Conservation (phyloP, 2,329 filamentous ascomycete species). For the Diplocarpon rosae region DNA sequence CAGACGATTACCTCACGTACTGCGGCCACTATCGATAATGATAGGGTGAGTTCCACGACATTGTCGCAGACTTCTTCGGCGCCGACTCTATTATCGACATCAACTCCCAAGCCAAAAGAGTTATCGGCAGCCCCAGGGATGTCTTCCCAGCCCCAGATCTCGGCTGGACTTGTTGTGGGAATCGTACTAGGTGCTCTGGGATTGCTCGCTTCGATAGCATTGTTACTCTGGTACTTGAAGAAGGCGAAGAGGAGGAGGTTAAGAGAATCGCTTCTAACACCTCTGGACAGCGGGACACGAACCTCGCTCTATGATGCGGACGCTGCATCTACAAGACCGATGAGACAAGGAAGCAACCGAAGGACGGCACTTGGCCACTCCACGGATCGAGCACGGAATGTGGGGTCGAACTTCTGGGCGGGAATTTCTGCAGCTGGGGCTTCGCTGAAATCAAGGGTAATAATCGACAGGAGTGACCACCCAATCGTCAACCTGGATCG, state of each 20-base stretch:
- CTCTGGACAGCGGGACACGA: conserved; percentile 15
- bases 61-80: conserved; percentile 13
- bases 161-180: conserved; percentile 21
- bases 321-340: conserved; percentile 13
- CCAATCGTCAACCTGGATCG: conserved; percentile 40
- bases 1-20: conserved; percentile 15
- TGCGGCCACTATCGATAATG: conserved; percentile 5
- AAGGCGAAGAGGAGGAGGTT: conserved; percentile 16
- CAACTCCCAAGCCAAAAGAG: conserved; percentile 5
- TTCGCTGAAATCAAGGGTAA: conserved; percentile 22
- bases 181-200: conserved; percentile 23
- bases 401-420: conserved; percentile 13
- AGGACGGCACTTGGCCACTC: conserved; percentile 10
- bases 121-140: conserved; percentile 16
- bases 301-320: conserved; percentile 22
- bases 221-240: conserved; percentile 22
- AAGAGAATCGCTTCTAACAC: conserved; percentile 20
- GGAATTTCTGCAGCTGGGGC: conserved; percentile 18
- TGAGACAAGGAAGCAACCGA: conserved; percentile 13
- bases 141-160: conserved; percentile 13
- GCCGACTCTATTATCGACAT: conserved; percentile 9
- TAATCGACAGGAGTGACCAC: conserved; percentile 24
- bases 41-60: conserved; percentile 5
- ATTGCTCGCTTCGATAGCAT: conserved; percentile 20
- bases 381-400: conserved; percentile 10